These are phyloP conservation scores for Boletus mariae DNA, from an alignment of 1,284 basidiomycete species.

Conservation along the genomic window DNA sequence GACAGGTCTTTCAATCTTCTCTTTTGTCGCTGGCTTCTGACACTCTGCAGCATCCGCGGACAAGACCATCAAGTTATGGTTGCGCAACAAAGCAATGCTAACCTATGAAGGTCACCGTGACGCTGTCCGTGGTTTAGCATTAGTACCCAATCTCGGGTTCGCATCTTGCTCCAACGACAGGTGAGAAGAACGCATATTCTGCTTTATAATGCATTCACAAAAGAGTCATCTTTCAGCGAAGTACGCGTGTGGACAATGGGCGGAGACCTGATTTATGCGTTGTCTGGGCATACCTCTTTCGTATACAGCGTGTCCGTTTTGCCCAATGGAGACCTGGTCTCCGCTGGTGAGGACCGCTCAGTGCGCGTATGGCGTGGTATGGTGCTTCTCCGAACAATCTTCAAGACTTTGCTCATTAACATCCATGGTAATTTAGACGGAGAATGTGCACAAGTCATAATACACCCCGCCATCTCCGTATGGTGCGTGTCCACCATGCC, in stretches of 20 bases:
- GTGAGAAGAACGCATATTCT: slow-evolving; percentile 36
- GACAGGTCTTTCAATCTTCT: slow-evolving; percentile 59
- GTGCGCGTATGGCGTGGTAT: slow-evolving; percentile 76
- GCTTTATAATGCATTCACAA: slow-evolving; percentile 3
- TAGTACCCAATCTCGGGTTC: slow-evolving; percentile 84
- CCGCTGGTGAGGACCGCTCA: slow-evolving; percentile 80
- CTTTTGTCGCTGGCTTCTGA: slow-evolving; percentile 5
- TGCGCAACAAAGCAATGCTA: slow-evolving; percentile 66
- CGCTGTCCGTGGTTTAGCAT: slow-evolving; percentile 82
- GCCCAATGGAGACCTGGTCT: slow-evolving; percentile 72
- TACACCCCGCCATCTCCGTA: slow-evolving; percentile 91
- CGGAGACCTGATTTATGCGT: slow-evolving; percentile 71
- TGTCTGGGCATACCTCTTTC: slow-evolving; percentile 95
- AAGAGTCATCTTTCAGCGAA: slow-evolving; percentile 47
- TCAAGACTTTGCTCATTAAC: not conserved
- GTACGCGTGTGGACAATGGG: slow-evolving; percentile 89
- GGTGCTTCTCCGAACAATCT: slow-evolving; percentile 1
- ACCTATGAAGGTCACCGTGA: slow-evolving; percentile 87
- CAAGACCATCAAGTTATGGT: slow-evolving; percentile 90
- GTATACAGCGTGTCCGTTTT: slow-evolving; percentile 88
- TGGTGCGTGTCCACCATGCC: slow-evolving; percentile 87
- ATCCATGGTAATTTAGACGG: slow-evolving; percentile 44
- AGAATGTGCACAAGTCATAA: slow-evolving; percentile 81
- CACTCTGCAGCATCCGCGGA: slow-evolving; percentile 82
- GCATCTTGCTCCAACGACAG: slow-evolving; percentile 95